Conservation (phyloP, 2,329 filamentous ascomycete genomes). For the Phyllosticta citrichinensis region DNA sequence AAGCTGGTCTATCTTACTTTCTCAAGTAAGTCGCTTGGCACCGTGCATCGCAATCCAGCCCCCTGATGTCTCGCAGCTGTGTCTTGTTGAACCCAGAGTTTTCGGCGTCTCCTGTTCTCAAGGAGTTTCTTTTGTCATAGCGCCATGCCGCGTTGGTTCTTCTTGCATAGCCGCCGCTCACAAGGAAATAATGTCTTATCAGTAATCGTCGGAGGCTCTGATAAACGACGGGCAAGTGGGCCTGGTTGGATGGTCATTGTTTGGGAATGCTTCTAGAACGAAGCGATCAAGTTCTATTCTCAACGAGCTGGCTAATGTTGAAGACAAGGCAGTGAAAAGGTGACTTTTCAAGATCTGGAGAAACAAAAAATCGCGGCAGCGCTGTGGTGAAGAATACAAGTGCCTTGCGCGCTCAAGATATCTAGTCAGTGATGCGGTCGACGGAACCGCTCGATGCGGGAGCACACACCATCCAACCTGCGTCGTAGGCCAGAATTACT, state of each 20-base stretch:
- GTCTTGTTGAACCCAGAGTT: constrained; percentile 90
- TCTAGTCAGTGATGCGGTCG: too few relatives aligned
- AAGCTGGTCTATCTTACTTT: constrained; percentile 80
- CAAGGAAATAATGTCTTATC: background rate
- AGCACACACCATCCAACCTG: too few relatives aligned
- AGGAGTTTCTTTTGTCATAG: constrained; percentile 71
- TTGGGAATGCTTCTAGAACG: background rate
- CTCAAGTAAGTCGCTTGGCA: constrained; percentile 58
- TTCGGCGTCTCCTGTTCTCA: constrained; percentile 78
- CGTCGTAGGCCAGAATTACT: too few relatives aligned
- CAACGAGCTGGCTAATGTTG: background rate
- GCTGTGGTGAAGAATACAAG: too few relatives aligned
- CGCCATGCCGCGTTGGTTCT: background rate
- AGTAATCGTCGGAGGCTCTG: background rate
- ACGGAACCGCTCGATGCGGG: too few relatives aligned
- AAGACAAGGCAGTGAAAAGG: background rate
- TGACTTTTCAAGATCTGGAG: background rate
- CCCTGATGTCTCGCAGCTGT: constrained; percentile 49
- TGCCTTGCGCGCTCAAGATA: too few relatives aligned
- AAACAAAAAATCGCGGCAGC: too few relatives aligned
- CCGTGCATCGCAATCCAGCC: constrained; percentile 13
- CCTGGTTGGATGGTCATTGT: background rate
- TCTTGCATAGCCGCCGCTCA: background rate
- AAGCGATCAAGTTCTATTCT: background rate
- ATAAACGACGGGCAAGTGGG: background rate